These are phyloP conservation scores for Trypanosomatidae sp. DNA, from an alignment of 208 protist genomes.

Conservation along the genomic window DNA sequence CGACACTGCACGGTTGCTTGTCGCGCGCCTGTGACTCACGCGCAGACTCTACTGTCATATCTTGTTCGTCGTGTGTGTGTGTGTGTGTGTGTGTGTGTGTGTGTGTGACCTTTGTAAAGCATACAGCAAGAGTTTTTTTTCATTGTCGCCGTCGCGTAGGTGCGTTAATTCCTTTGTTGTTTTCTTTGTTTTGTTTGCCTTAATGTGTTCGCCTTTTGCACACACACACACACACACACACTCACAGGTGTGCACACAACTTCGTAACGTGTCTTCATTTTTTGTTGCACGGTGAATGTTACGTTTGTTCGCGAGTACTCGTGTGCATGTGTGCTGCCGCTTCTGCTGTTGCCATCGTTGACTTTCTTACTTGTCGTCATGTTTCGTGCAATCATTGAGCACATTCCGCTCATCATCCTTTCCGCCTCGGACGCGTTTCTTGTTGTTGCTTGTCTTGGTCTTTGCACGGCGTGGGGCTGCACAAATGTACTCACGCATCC, in stretches of 20 bases:
- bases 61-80: background rate
- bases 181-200: no score
- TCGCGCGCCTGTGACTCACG: slow-evolving; percentile 37
- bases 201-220: no score
- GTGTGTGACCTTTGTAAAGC: background rate
- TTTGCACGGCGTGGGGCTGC: slow-evolving; percentile 46
- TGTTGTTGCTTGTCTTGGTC: background rate
- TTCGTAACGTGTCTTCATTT: no score
- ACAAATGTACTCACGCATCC: slow-evolving; percentile 63
- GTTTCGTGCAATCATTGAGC: background rate
- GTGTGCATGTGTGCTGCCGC: background rate
- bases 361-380: background rate
- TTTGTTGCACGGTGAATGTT: background rate
- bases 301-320: background rate
- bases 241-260: no score
- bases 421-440: background rate
- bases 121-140: background rate
- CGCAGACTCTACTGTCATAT: slow-evolving; percentile 10
- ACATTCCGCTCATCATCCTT: background rate
- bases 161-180: background rate
- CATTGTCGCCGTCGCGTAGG: background rate
- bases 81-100: background rate
- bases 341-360: background rate
- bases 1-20: slow-evolving; percentile 86
- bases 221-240: no score